These are phyloP conservation scores for Flaveria robusta DNA, from an alignment of 129 eudicot species.

Conservation along the genomic window DNA sequence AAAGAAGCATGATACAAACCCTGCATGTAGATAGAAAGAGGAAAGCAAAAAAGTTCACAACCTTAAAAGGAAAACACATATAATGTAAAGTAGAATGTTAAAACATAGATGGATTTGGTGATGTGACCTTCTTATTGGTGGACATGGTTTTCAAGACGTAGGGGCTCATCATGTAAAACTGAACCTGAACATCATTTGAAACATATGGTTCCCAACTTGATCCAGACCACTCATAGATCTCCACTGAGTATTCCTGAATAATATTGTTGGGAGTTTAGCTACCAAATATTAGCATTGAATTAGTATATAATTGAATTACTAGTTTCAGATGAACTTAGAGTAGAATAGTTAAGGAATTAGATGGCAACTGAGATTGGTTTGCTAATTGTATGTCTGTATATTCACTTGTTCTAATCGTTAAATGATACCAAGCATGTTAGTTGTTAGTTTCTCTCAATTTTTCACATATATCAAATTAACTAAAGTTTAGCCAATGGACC, in stretches of 20 bases:
- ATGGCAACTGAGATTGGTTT: background rate
- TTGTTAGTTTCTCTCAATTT: background rate
- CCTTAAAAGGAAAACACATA: conserved; percentile 7
- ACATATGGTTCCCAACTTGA: conserved; percentile 89
- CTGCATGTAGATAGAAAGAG: conserved; percentile 41
- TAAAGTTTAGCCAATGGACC: background rate
- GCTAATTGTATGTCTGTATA: background rate
- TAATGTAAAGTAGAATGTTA: background rate
- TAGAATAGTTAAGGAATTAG: background rate
- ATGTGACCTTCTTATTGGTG: conserved; percentile 63
- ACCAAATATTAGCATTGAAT: background rate
- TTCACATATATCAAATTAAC: background rate
- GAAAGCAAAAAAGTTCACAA: background rate
- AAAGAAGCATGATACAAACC: conserved; percentile 69
- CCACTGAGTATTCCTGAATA: conserved; percentile 78
- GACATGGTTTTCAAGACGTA: conserved; percentile 84
- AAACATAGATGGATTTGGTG: background rate
- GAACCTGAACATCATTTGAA: conserved; percentile 82
- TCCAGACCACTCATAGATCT: conserved; percentile 93
- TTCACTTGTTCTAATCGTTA: background rate
- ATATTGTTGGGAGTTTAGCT: background rate
- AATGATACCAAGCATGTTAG: background rate
- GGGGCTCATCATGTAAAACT: conserved; percentile 99
- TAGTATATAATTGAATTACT: background rate
- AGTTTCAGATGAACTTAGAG: background rate